Base-by-base conservation (phyloP, 169 alveolate genomes). In the Eimeria praecox region DNA sequence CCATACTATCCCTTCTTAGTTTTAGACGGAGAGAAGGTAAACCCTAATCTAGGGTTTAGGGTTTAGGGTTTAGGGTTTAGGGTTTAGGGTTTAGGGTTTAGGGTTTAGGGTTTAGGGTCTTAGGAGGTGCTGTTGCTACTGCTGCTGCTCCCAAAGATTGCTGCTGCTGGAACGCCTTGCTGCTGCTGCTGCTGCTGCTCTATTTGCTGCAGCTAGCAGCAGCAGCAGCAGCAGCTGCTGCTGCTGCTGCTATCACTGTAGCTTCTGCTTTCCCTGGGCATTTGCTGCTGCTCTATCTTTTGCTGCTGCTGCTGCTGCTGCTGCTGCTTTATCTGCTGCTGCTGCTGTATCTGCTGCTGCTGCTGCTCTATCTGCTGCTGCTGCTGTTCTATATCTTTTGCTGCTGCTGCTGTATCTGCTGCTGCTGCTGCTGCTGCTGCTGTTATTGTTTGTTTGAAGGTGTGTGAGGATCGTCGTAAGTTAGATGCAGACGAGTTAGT, bases 401-500 rank as follows among this genome's bases (percentile, higher is more conserved):
- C 14, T 10, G 20, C 75, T 64, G 5, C 54, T 27, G 85, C 54
- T 30, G 18, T 8, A 18, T 49, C 54, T 27, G 85, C 54, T 30
- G 18, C 40, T 73, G 85, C 49, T 73, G 85, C 49, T 73, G 85
- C 49, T 73, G 85, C 85, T 73, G 54, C 85, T 27, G 49, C 85
- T 30, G 56, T 10, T 78, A 12, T 12, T 49, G 56, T 12, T 49
- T 5, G 56, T 49, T 5, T 49, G 5, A 40, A 16, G 38, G 66
- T 33, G 75, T 20, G 90, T 35, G 46, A 42, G 90, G 30, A 77
- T 62, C n/a, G 90, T 82, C 52, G 35, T 9, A 16, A 10, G 5
- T 30, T 62, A 5, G 95, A 90, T 40, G 95, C 49, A 10, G 95
- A 90, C 95, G 95, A 90, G 77, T 8, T 90, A n/a, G n/a, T 90